phyloP scores from a whole-genome alignment of 495 filamentous ascomycete genomes.

The Aspergillus asperescens region DNA sequence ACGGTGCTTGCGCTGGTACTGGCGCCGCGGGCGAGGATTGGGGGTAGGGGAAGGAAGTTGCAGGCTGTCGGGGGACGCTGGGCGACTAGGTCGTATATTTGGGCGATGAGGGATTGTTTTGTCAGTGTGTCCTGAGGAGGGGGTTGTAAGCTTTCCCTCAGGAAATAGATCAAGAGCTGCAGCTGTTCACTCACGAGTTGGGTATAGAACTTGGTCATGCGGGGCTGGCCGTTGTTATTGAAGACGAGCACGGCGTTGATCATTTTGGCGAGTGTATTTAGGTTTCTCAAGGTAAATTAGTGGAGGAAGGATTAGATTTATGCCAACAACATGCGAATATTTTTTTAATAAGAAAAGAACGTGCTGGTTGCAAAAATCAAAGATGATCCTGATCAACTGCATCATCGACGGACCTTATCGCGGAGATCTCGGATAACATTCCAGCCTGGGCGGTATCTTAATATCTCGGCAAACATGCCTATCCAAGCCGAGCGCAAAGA shows the following conservation, averaged over 20 bases:
- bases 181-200: slow-evolving; percentile 64
- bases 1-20: slow-evolving; percentile 50
- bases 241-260: slow-evolving; percentile 99
- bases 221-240: slow-evolving; percentile 94
- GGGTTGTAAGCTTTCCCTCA: slow-evolving; percentile 4
- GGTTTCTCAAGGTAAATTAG: too few species aligned
- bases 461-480: slow-evolving; percentile 14
- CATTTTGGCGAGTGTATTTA: slow-evolving; percentile 58
- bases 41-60: slow-evolving; percentile 88
- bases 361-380: background rate
- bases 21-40: slow-evolving; percentile 59
- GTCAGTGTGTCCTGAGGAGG: slow-evolving; percentile 79
- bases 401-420: slow-evolving; percentile 10
- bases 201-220: slow-evolving; percentile 98
- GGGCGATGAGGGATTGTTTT: slow-evolving; percentile 90
- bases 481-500: slow-evolving; percentile 7
- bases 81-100: slow-evolving; percentile 96
- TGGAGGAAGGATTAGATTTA: too few species aligned
- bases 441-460: background rate
- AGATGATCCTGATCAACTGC: background rate
- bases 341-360: background rate
- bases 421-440: slow-evolving; percentile 10
- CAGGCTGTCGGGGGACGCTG: slow-evolving; percentile 82
- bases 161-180: background rate
- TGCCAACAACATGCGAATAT: too few species aligned